Evolutionary conservation across 1,284 basidiomycete species (phyloP), one percentile per base, ranked within the genome.

Genomic region (Malassezia japonica): DNA sequence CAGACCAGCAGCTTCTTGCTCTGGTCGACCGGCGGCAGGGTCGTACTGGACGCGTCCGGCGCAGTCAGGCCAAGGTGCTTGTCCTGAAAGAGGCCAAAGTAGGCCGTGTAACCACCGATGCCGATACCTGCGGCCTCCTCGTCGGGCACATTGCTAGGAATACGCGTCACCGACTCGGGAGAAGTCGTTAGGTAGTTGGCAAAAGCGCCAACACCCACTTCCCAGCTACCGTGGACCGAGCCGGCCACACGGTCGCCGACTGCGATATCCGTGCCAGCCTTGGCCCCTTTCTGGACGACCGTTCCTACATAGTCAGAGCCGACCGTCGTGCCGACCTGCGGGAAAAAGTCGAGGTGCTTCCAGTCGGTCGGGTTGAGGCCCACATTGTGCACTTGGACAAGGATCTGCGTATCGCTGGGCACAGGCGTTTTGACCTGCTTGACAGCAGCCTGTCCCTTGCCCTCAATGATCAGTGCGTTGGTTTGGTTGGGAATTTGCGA

Each of bases 301-400:
- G 77, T 73, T 9, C 83, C 83, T 24, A 79, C 77, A 39, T 77
- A 78, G 60, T 85, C 83, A 16, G 72, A 76, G 5, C 83, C 83
- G 9, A 80, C 66, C 6, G 79, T 70, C 7, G 76, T 74, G 35
- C 69, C 69, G 7, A 70, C 62, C 59, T 61, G 72, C 3, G 59
- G 46, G 21, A 68, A 51, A 35, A 65, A 48, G 70, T 74, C 72
- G 70, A 66, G 75, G 72, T 56, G 66, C 62, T 67, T 65, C 65
- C 63, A 66, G 46, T 71, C 68, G 10, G 68, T 69, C 4, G 68
- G 68, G 52, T 71, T 71, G 50, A 71, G 58, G 3, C 63, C 65
- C 16, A 65, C 57, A n/a, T 60, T 55, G 16, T 46, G 38, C 6
- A 60, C 57, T 27, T 59, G 56, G 41, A 71, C 46, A 27, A 69